Conservation (phyloP, 1,139 yeast genomes). For the Candida sp. region DNA sequence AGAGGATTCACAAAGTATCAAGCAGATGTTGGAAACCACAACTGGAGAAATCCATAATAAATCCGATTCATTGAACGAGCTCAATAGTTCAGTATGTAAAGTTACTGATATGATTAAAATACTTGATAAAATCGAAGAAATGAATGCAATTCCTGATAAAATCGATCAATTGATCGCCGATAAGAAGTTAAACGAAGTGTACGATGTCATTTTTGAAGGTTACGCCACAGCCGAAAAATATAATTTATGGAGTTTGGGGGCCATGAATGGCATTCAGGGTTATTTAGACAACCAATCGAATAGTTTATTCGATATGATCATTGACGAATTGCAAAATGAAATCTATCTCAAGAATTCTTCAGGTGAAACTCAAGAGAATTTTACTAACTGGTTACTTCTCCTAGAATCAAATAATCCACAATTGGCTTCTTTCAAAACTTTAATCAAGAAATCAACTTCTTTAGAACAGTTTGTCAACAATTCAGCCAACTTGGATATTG, state of each 20-base stretch:
- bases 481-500: conserved; percentile 55
- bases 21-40: conserved; percentile 48
- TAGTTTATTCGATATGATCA: conserved; percentile 63
- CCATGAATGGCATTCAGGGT: conserved; percentile 53
- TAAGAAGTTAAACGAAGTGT: conserved; percentile 69
- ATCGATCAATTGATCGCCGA: conserved; percentile 66
- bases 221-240: conserved; percentile 55
- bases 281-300: conserved; percentile 64
- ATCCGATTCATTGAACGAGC: conserved; percentile 56
- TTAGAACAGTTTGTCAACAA: conserved; percentile 56
- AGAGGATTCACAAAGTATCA: conserved; percentile 47
- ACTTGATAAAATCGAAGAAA: conserved; percentile 63
- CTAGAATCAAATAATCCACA: conserved; percentile 26
- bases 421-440: conserved; percentile 33
- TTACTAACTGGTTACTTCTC: conserved; percentile 26
- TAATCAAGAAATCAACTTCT: conserved; percentile 37
- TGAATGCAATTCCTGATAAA: conserved; percentile 57
- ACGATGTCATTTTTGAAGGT: conserved; percentile 56
- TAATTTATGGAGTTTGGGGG: conserved; percentile 60
- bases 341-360: conserved; percentile 53
- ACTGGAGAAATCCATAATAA: conserved; percentile 52
- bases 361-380: conserved; percentile 2
- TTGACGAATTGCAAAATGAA: conserved; percentile 75
- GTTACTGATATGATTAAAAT: conserved; percentile 71
- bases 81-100: conserved; percentile 59